Conservation (phyloP, 1,284 basidiomycete species). For the Takashimella tepidaria region DNA sequence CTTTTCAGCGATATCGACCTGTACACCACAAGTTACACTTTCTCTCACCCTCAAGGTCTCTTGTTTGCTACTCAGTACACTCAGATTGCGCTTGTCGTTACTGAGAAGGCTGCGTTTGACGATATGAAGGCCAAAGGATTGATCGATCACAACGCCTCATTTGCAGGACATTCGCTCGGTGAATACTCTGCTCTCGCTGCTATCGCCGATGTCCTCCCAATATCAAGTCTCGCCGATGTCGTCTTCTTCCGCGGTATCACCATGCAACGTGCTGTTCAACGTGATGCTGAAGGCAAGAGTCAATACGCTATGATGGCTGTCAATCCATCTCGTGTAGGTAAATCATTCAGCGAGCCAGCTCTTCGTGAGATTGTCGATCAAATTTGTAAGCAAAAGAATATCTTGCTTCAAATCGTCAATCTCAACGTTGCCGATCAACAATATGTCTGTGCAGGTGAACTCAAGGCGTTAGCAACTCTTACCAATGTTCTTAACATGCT, state of each 20-base stretch:
- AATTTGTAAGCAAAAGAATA: conserved; percentile 69
- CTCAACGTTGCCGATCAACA: conserved; percentile 77
- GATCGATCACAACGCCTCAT: conserved; percentile 84
- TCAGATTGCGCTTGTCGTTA: conserved; percentile 95
- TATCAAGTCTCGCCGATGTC: conserved; percentile 93
- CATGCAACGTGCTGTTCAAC: conserved; percentile 97
- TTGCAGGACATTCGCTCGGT: conserved; percentile 95
- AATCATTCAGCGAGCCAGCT: conserved; percentile 82
- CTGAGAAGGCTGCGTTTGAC: conserved; percentile 95
- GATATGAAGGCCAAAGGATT: conserved; percentile 96
- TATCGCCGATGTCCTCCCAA: conserved; percentile 90
- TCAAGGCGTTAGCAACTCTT: conserved; percentile 85
- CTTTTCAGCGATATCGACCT: conserved; percentile 88
- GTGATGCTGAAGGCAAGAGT: conserved; percentile 83
- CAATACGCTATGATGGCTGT: conserved; percentile 99
- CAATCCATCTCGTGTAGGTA: conserved; percentile 91
- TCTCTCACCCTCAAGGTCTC: conserved; percentile 90
- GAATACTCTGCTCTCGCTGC: conserved; percentile 98
- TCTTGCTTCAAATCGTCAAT: conserved; percentile 92
- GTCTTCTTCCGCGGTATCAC: conserved; percentile 99
- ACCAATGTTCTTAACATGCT: conserved; percentile 95
- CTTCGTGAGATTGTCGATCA: conserved; percentile 91
- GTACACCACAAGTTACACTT: conserved; percentile 91
- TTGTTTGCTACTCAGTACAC: conserved; percentile 98
- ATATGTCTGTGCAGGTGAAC: conserved; percentile 97